Evolutionary conservation across 805 yeast genomes (phyloP), one percentile per base, ranked within the genome.

Genomic region (Starmerella floricola): DNA sequence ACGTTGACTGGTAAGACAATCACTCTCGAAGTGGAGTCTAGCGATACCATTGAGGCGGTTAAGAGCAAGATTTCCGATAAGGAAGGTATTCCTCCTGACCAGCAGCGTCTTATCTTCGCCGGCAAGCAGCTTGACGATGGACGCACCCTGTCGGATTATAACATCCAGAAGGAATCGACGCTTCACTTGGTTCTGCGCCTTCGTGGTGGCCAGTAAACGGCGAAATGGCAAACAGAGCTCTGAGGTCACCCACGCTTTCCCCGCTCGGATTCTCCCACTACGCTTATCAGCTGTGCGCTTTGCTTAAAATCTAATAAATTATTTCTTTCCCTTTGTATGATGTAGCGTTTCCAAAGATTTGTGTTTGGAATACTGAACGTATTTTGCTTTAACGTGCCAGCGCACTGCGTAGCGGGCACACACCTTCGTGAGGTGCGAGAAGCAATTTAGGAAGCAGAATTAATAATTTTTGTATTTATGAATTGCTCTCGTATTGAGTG

Each of bases 1-100:
- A 91, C 98, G 72, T 78, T 91, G 66, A 88, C 97, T 57, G 97
- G 97, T 75, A 88, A 88, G 84, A 65, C 93, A 52, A 81, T 81
- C 64, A 81, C 93, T 56, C 67, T 79, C 51, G 86, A 79, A 66
- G 88, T 84, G 56, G 95, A 84, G 69, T 82, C 94, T 49, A 82
- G 93, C 48, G 94, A 84, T 73, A 84, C 94, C 57, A 84, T 84
- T 63, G 94, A 84, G 72, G 84, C 84, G 60, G 94, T 84, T 65
- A 84, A 84, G 74, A 75, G 87, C 59, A 84, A 84, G 76, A 84
- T 84, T 59, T 93, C 82, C 66, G 95, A 84, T 69, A 84, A 84
- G 74, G 94, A 84, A 67, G 94, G 94, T 60, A 84, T 84, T 57
- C 95, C 95, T 60, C 94, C 95, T 55, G 95, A 84, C 70, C 95